Conservation (phyloP, 306 rosid genomes). For the Cucurbita moschata region DNA sequence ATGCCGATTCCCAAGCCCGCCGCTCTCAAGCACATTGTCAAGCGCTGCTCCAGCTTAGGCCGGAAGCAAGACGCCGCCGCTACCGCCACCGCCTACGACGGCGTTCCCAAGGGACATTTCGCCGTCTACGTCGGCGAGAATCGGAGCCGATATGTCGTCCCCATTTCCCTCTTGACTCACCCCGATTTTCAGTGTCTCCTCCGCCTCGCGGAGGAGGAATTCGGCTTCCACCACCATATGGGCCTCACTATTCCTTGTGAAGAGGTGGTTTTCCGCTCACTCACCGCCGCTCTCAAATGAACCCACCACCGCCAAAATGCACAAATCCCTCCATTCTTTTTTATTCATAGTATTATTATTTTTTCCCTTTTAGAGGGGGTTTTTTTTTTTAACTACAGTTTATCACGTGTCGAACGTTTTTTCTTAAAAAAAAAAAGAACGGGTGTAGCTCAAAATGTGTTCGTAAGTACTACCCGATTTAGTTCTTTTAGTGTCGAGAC, state of each 20-base stretch:
- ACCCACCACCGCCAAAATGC: background rate
- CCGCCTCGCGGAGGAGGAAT: slow-evolving; percentile 82
- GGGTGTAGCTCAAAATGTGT: too few species aligned
- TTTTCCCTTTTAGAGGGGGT: background rate
- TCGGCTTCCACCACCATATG: slow-evolving; percentile 84
- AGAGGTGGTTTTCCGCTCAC: slow-evolving; percentile 69
- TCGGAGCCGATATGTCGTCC: slow-evolving; percentile 68
- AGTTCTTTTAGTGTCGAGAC: background rate
- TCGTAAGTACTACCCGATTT: too few species aligned
- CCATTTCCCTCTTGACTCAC: slow-evolving; percentile 66
- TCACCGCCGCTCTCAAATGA: slow-evolving; percentile 41
- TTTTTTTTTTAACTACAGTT: too few species aligned
- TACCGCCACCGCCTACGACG: slow-evolving; percentile 25
- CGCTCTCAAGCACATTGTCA: slow-evolving; percentile 59
- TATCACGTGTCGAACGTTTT: too few species aligned
- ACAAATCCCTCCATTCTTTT: background rate
- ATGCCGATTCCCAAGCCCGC: background rate
- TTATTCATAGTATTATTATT: background rate
- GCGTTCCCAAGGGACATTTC: slow-evolving; percentile 85
- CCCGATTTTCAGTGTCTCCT: slow-evolving; percentile 83
- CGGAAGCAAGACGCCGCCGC: slow-evolving; percentile 28
- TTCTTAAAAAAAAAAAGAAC: too few species aligned
- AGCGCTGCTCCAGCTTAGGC: slow-evolving; percentile 65
- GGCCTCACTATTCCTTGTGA: slow-evolving; percentile 90
- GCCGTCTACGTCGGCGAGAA: slow-evolving; percentile 79